Base-by-base conservation (phyloP, 23 red algal species). In the Pyropia haitanensis region DNA sequence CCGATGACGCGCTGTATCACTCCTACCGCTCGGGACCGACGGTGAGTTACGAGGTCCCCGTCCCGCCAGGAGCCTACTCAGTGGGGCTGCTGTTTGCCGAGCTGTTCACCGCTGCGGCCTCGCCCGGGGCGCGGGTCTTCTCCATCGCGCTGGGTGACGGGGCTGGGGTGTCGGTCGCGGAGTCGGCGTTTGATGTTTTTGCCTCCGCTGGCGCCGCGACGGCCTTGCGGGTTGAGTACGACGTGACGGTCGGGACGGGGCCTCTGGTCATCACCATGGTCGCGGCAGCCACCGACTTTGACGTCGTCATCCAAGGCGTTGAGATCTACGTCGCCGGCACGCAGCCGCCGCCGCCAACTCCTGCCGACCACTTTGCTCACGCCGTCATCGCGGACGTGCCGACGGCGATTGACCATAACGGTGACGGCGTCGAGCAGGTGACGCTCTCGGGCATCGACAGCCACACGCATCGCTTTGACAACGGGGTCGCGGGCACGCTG, bases 381-480 rank as follows among this genome's bases (percentile, higher is more conserved):
- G 81, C 81, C 3, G 75, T 76, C 56, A 70, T 72, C 2, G 79
- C 69, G 1, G 69, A 71, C 14, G 53, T 63, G 16, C 75, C 64
- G 39, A 63, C 66, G 63, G 50, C 68, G 8, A 71, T 84, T 54
- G 81, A 87, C 39, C 76, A 64, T 63, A 67, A 77, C 56, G 61
- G 62, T 60, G 51, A 77, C 27, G 81, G 81, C 23, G 50, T 55
- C 31, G 71, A 77, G 27, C 30, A 52, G 6, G 65, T 87, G 52
- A 70, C 70, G 7, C 54, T 87, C 53, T 70, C 75, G 9, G 81
- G 71, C 22, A 65, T 56, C 2, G 66, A 87, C 52, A 63, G 53
- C 1, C 81, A 87, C 71, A 76, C 81, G 14, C 81, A 87, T 44
- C 76, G 55, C 27, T 87, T 77, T 55, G 62, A 76, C 48, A 29